Base-by-base conservation (phyloP, 345 rosid genomes). In the Kandelia obovata region DNA sequence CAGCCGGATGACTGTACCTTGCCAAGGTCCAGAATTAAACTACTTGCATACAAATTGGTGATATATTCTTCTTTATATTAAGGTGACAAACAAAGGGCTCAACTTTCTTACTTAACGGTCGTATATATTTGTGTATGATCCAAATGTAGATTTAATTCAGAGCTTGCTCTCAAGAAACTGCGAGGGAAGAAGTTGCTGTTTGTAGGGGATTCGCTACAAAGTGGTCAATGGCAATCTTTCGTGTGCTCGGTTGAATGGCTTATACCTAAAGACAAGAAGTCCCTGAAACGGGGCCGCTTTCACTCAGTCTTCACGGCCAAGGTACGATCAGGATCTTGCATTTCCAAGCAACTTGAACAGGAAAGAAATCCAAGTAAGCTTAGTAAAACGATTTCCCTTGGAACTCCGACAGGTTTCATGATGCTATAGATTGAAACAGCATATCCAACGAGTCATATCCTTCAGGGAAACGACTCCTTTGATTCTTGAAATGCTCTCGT, bases 1-100 rank as follows among this genome's bases (percentile, higher is more conserved):
- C 97, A 84, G 73, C 97, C 96, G 2, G 95, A 89, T 37, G 98
- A 94, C 67, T 94, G 98, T 62, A 78, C 82, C 39, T 67, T 94
- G 71, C 96, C 97, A 32, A 81, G 87, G 98, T 91, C 31, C 8
- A 46, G n/a, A 63, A 53, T 3, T 62, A 8, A 49, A 0, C 58
- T 19, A 65, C 26, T 21, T 26, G 7, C 13, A 37, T 43, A 43
- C 43, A 32, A 62, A 39, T 62, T 13, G 13, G 51, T 37, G 39
- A 16, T 5, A 23, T 37, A 39, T 9, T 37, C 39, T 62, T 5
- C 30, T 43, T 62, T 7, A 20, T 35, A 5, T 23, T 19, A 8
- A 21, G 23, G 26, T 61, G 43, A 3, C 49, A 15, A 4, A 9
- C 9, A 23, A 23, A 56, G 19, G 16, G 30, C 59, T 56, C 28